These are phyloP conservation scores for Venturia effusa DNA, from an alignment of 2,329 filamentous ascomycete species.

Conservation along the genomic window DNA sequence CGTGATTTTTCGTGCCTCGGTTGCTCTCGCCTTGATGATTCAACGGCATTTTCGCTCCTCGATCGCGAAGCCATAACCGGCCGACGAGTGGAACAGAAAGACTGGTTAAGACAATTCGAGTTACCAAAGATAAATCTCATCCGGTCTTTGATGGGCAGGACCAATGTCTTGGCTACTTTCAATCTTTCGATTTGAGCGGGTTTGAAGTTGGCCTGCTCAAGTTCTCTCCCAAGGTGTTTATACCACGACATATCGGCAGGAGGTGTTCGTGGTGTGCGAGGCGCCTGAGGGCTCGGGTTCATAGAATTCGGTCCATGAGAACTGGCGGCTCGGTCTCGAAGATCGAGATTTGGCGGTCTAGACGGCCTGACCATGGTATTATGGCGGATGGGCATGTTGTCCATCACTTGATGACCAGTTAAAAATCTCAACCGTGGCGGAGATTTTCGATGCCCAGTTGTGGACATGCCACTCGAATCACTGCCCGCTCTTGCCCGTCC, in stretches of 20 bases:
- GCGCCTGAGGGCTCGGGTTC: not conserved
- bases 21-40: not conserved
- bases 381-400: not conserved
- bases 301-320: not conserved
- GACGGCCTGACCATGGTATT: not conserved
- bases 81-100: not conserved
- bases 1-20: not conserved
- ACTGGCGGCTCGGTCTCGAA: not conserved
- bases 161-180: not conserved
- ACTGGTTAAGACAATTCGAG: not conserved
- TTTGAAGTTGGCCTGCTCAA: not conserved
- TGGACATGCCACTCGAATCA: not conserved
- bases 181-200: not conserved
- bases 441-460: not conserved
- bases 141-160: not conserved
- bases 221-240: not conserved
- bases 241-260: not conserved
- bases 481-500: not conserved
- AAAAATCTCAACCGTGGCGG: not conserved
- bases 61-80: not conserved
- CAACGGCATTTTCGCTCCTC: not conserved
- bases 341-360: not conserved
- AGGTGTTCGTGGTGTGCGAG: not conserved
- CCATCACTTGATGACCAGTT: not conserved
- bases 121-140: conserved; percentile 1